A percentile compares a stretch with the other conserved stretches of the same genome.
Conservation (phyloP, 1,284 basidiomycete species). For the Chalciporus sp. region DNA sequence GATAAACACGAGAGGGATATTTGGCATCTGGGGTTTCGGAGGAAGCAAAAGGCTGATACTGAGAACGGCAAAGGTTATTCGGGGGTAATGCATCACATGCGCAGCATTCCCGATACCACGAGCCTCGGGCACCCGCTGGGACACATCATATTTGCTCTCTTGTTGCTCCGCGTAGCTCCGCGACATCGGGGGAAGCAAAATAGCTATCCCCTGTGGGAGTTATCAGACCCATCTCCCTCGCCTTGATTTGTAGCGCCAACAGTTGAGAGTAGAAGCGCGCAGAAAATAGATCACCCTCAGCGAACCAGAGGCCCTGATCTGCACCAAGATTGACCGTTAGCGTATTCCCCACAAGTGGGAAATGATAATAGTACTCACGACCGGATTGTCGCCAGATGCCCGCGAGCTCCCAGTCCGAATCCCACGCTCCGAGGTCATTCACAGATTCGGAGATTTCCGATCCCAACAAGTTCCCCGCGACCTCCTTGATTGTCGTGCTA, state of each 20-base stretch:
- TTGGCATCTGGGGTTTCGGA: too few species aligned
- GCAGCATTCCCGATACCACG: too few species aligned
- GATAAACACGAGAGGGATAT: too few species aligned
- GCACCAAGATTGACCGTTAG: too few species aligned
- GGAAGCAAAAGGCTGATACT: too few species aligned
- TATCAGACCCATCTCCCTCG: slow-evolving; percentile 9
- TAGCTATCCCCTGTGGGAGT: background rate
- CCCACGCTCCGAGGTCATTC: slow-evolving; percentile 16
- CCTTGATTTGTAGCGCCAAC: slow-evolving; percentile 15
- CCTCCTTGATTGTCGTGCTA: slow-evolving; percentile 11
- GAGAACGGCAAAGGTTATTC: too few species aligned
- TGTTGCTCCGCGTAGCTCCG: too few species aligned
- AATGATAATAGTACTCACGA: slow-evolving; percentile 3
- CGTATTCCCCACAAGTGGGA: too few species aligned
- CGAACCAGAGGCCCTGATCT: slow-evolving; percentile 19
- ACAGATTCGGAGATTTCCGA: slow-evolving; percentile 8
- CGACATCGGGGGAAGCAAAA: too few species aligned
- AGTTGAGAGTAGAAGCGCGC: slow-evolving; percentile 15
- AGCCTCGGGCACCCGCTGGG: too few species aligned
- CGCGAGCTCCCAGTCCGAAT: slow-evolving; percentile 14
- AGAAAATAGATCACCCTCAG: slow-evolving; percentile 12
- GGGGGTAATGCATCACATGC: too few species aligned
- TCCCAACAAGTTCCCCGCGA: slow-evolving; percentile 10
- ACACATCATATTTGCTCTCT: too few species aligned
- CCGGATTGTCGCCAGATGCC: slow-evolving; percentile 17